Conservation (phyloP, 2,329 filamentous ascomycete genomes). For the Grosmannia serpens region DNA sequence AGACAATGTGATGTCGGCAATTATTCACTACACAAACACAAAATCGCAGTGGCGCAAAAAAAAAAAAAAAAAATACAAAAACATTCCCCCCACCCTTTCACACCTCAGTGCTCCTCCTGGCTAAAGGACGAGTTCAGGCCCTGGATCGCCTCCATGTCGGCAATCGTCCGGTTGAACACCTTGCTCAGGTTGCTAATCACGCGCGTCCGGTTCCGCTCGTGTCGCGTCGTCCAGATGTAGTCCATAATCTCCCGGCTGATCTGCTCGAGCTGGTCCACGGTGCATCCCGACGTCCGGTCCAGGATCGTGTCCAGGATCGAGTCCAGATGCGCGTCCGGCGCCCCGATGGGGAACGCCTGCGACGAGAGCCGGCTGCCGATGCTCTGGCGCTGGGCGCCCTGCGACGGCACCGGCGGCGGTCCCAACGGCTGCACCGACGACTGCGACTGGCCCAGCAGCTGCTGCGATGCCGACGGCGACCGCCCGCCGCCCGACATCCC, state of each 20-base stretch:
- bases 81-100: not conserved
- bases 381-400: constrained; percentile 18
- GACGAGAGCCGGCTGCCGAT: constrained; percentile 25
- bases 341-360: constrained; percentile 32
- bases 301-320: constrained; percentile 53
- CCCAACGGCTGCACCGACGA: constrained; percentile 4
- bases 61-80: not conserved
- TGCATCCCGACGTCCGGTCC: constrained; percentile 59
- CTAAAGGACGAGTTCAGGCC: constrained; percentile 29
- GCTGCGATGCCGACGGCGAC: not conserved
- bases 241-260: constrained; percentile 87
- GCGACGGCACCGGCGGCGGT: constrained; percentile 22
- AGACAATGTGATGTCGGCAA: not conserved
- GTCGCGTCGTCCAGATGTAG: constrained; percentile 66
- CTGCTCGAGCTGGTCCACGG: constrained; percentile 90
- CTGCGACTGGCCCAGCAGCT: not conserved
- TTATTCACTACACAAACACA: not conserved
- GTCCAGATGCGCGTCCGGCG: constrained; percentile 38
- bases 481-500: not conserved
- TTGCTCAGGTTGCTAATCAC: constrained; percentile 46
- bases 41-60: not conserved
- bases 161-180: constrained; percentile 65
- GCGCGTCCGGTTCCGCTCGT: constrained; percentile 71
- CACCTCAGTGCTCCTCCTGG: constrained; percentile 20
- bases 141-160: constrained; percentile 51